Evolutionary conservation across 805 yeast genomes (phyloP).

Genomic region (Priceomyces medius): DNA sequence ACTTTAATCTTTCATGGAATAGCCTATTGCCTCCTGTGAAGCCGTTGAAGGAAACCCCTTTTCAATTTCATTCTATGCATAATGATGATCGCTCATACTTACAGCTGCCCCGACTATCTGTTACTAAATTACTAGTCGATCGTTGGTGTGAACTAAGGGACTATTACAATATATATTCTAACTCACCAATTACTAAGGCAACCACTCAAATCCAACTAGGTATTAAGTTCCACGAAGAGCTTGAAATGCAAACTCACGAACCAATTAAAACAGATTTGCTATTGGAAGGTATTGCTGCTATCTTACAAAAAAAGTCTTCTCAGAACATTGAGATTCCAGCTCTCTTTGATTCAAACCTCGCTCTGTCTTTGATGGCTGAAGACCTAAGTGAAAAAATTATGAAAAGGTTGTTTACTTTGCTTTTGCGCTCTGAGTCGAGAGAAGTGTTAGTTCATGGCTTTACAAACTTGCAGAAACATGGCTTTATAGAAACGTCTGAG

Average conservation of each 20-base stretch:
- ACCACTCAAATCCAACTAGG: constrained; percentile 50
- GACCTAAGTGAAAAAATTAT: constrained; percentile 45
- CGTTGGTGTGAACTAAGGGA: constrained; percentile 69
- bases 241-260: constrained; percentile 49
- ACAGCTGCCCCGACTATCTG: constrained; percentile 45
- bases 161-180: constrained; percentile 52
- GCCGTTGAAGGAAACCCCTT: constrained; percentile 21
- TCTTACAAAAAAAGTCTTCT: constrained; percentile 6
- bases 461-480: constrained; percentile 29
- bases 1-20: neutral
- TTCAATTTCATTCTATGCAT: constrained; percentile 21
- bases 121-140: constrained; percentile 57
- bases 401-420: constrained; percentile 39
- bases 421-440: constrained; percentile 53
- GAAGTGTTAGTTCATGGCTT: constrained; percentile 61
- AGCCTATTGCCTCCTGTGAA: constrained; percentile 14
- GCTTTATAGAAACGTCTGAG: constrained; percentile 11
- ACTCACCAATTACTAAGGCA: constrained; percentile 24
- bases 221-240: constrained; percentile 39
- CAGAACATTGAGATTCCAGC: constrained; percentile 1
- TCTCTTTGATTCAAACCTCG: neutral
- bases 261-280: constrained; percentile 22
- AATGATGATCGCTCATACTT: constrained; percentile 25
- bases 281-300: constrained; percentile 9
- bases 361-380: constrained; percentile 20